These are phyloP conservation scores for Mortierella sp. DNA, from an alignment of 371 early-diverging fungal species.

Conservation along the genomic window DNA sequence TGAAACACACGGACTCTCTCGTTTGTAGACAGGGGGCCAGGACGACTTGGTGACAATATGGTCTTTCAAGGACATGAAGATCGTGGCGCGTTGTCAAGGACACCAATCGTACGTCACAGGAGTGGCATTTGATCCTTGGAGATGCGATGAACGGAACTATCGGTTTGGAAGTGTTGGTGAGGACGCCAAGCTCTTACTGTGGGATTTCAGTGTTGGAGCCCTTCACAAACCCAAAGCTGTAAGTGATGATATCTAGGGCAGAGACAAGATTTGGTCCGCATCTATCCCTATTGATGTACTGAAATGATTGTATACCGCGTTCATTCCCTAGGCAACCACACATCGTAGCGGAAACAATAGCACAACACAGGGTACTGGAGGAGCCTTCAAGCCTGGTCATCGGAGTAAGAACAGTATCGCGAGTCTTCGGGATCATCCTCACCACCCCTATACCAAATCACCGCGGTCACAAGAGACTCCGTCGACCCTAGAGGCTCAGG, in stretches of 20 bases:
- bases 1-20: background rate
- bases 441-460: background rate
- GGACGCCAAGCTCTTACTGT: conserved; percentile 85
- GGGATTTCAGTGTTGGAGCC: conserved; percentile 91
- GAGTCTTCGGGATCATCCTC: conserved; percentile 20
- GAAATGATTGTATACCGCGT: no score
- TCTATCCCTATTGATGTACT: no score
- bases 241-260: conserved; percentile 43
- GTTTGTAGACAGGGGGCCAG: conserved; percentile 83
- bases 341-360: conserved; percentile 26
- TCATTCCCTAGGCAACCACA: conserved; percentile 2
- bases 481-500: no score
- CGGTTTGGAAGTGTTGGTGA: conserved; percentile 94
- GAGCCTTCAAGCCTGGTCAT: conserved; percentile 26
- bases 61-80: conserved; percentile 78
- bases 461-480: conserved; percentile 2
- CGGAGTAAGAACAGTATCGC: conserved; percentile 17
- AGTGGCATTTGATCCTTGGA: conserved; percentile 92
- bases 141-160: conserved; percentile 85
- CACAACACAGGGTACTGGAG: conserved; percentile 8
- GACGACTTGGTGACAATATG: conserved; percentile 97
- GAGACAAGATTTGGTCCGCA: no score
- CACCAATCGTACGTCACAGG: conserved; percentile 88
- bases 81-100: conserved; percentile 92
- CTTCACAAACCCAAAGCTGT: conserved; percentile 80